These are phyloP conservation scores for Pseudonectria buxi DNA, from an alignment of 2,329 filamentous ascomycete genomes.

Conservation along the genomic window DNA sequence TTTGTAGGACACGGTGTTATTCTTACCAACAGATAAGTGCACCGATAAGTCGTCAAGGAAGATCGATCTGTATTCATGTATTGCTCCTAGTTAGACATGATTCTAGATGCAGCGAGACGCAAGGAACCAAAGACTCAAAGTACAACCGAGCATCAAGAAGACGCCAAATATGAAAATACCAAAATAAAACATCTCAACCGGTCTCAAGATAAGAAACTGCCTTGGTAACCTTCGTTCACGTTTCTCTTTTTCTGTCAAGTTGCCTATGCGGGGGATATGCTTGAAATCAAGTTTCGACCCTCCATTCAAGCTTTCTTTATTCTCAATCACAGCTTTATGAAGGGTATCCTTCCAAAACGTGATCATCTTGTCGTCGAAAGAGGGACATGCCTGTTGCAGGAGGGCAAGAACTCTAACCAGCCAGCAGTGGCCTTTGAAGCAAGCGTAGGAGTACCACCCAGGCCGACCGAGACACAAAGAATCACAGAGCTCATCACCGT, in stretches of 20 bases:
- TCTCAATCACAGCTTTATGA: slow-evolving; percentile 23
- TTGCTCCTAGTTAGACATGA: too few relatives aligned
- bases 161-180: slow-evolving; percentile 16
- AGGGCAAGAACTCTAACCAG: slow-evolving; percentile 21
- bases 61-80: too few relatives aligned
- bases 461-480: slow-evolving; percentile 27
- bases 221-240: slow-evolving; percentile 7
- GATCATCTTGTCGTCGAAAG: slow-evolving; percentile 19
- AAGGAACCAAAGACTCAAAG: too few relatives aligned
- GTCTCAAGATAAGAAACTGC: slow-evolving; percentile 13
- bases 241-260: slow-evolving; percentile 15
- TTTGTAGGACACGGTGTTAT: too few relatives aligned
- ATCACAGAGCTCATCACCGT: slow-evolving; percentile 31
- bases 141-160: too few relatives aligned
- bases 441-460: slow-evolving; percentile 19
- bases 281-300: slow-evolving; percentile 28
- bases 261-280: slow-evolving; percentile 23
- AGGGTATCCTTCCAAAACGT: slow-evolving; percentile 18
- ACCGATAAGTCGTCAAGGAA: too few relatives aligned
- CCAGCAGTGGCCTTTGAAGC: slow-evolving; percentile 27
- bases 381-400: slow-evolving; percentile 19
- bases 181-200: slow-evolving; percentile 21
- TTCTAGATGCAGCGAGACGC: too few relatives aligned
- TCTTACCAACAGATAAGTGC: too few relatives aligned
- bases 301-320: slow-evolving; percentile 18